Percentiles rank a stretch among this genome's conserved stretches.
Evolutionary conservation across 306 rosid genomes (phyloP).

Genomic region (Cicer judaicum): DNA sequence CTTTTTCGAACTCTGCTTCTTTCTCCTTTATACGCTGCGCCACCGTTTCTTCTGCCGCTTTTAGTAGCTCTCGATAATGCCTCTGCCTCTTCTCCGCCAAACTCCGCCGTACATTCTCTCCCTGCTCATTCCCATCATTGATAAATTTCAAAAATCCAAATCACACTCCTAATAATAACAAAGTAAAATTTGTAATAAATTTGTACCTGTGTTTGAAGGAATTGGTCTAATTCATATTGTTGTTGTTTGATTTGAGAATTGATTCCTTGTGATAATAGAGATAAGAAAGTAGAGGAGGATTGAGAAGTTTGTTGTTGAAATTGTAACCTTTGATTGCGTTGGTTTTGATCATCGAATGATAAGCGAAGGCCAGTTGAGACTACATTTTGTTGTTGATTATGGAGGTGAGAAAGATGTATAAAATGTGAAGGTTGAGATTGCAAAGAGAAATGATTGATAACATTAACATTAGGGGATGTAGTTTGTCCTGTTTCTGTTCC

Average conservation of each 20-base stretch:
- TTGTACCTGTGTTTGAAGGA: conserved; percentile 77
- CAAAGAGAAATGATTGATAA: conserved; percentile 55
- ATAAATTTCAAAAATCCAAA: not conserved
- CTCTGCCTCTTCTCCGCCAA: conserved; percentile 77
- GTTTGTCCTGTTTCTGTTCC: conserved; percentile 19
- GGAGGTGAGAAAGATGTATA: conserved; percentile 78
- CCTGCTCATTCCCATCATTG: conserved; percentile 48
- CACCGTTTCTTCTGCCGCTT: conserved; percentile 71
- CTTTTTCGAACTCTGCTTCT: conserved; percentile 71
- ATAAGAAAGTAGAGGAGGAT: conserved; percentile 51
- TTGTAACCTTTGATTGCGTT: conserved; percentile 45
- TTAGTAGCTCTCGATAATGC: conserved; percentile 65
- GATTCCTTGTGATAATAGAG: conserved; percentile 58
- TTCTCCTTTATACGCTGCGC: conserved; percentile 64
- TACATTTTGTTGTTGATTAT: conserved; percentile 68
- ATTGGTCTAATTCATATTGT: conserved; percentile 71
- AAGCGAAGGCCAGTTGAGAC: conserved; percentile 90
- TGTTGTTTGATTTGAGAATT: conserved; percentile 77
- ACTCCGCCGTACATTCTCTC: conserved; percentile 69
- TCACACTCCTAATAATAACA: not conserved
- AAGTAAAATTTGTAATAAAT: not conserved
- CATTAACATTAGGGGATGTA: conserved; percentile 21
- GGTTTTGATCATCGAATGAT: conserved; percentile 66
- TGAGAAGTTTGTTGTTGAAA: conserved; percentile 43
- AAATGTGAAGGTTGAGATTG: conserved; percentile 73